These are phyloP conservation scores for Silene uniflora DNA, from an alignment of 148 eudicot species.

Conservation along the genomic window DNA sequence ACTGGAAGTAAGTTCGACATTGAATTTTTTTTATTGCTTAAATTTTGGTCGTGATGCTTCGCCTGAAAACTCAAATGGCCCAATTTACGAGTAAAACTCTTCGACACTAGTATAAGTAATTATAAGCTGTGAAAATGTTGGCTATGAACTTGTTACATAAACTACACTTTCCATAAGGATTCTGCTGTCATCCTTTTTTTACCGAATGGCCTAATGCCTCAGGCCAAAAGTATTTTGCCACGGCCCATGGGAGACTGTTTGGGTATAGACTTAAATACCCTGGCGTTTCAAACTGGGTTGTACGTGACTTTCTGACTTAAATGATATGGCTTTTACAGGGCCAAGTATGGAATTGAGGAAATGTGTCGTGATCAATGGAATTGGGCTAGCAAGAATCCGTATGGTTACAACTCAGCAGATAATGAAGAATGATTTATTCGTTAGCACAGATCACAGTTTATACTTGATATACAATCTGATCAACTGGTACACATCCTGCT, in stretches of 20 bases:
- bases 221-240: neutral
- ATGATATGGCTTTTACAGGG: constrained; percentile 41
- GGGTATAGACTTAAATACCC: neutral
- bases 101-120: too few relatives aligned
- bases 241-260: neutral
- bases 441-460: constrained; percentile 16
- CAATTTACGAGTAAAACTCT: neutral
- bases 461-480: constrained; percentile 11
- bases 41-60: neutral
- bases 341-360: constrained; percentile 80
- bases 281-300: neutral
- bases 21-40: neutral
- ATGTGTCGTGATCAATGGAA: constrained; percentile 97
- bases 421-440: constrained; percentile 23
- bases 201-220: too few relatives aligned
- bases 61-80: neutral
- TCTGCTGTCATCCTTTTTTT: neutral
- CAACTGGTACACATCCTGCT: neutral
- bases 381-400: constrained; percentile 93
- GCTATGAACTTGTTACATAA: neutral
- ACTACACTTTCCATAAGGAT: neutral
- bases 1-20: constrained; percentile 73
- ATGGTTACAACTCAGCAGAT: constrained; percentile 58
- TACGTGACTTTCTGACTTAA: neutral
- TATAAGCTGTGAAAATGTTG: too few relatives aligned